A percentile compares a stretch with the other conserved stretches of the same genome.
phyloP scores from a whole-genome alignment of 2,329 filamentous ascomycete genomes.

The Fusarium chaquense region DNA sequence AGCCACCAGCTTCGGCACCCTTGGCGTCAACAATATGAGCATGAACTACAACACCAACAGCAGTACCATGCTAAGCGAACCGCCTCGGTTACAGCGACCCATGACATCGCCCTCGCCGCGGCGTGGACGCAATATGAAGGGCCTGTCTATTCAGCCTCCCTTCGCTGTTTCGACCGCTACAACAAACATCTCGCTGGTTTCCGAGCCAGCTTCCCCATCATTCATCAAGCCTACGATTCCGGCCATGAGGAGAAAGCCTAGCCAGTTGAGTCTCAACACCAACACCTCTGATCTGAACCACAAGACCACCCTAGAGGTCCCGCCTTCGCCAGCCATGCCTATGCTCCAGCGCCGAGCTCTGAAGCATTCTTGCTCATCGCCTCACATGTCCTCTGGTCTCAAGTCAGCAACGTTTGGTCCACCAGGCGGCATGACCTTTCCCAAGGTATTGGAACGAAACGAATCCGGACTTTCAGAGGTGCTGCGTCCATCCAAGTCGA shows the following conservation, averaged over 20 bases:
- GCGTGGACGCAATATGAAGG: constrained; percentile 85
- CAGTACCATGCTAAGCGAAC: constrained; percentile 55
- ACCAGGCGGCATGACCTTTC: constrained; percentile 72
- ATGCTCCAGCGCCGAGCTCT: constrained; percentile 72
- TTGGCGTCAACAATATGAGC: constrained; percentile 40
- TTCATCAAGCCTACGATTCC: constrained; percentile 86
- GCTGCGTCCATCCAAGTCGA: constrained; percentile 64
- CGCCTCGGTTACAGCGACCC: constrained; percentile 62
- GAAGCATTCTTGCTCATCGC: constrained; percentile 76
- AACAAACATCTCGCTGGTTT: constrained; percentile 63
- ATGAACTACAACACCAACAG: constrained; percentile 16
- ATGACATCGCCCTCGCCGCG: constrained; percentile 77
- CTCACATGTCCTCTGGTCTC: constrained; percentile 72
- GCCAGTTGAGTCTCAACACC: constrained; percentile 82
- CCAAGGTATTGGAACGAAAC: constrained; percentile 70
- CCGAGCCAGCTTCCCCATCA: constrained; percentile 77
- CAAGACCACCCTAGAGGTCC: constrained; percentile 63
- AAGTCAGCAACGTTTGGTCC: constrained; percentile 72
- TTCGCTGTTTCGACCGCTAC: constrained; percentile 59
- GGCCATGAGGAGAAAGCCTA: constrained; percentile 78
- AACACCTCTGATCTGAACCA: constrained; percentile 68
- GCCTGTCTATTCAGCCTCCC: constrained; percentile 80
- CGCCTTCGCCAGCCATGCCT: constrained; percentile 66
- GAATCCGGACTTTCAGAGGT: constrained; percentile 71
- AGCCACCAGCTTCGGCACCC: constrained; percentile 66